Base-by-base conservation (phyloP, 139 green algal species). In the Coelastrella sp. region DNA sequence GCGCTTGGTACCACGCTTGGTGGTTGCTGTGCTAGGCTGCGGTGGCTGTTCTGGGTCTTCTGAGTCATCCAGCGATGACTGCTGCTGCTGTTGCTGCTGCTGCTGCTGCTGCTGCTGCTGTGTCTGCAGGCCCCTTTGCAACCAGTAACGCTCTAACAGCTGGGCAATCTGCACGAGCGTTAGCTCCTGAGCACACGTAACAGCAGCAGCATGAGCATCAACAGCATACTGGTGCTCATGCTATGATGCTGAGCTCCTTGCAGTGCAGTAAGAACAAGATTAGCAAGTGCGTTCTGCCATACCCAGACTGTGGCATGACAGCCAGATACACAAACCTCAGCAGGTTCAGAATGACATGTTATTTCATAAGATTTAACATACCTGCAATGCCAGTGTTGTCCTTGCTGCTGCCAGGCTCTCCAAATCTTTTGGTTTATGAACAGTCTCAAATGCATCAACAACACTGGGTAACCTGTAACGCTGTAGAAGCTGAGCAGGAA, bases 161-260 rank as follows among this genome's bases (percentile, higher is more conserved):
- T 96, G 78, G 7, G 86, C 87, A 25, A 98, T 84, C 90, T 98
- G 96, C 25, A 96, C 83, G 37, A 94, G 86, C 51, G 97, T 86
- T 71, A 98, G 90, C 85, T 98, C 96, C 79, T 98, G 79, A 34
- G 90, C 21, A 40, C 2, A 2, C 1, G 21, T 23, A 69, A 5
- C 23, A 68, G 2, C 23, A 45, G 48, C 43, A 81, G 40, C n/a
- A n/a, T n/a, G 7, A 51, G 32, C 35, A 80, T 32, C 6, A 5
- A 64, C 45, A 63, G 43, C 69, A 79, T 5, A 7, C 69, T 59
- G 9, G 5, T 25, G 21, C 6, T 25, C 48, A 35, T 25, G 35
- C 45, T 21, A 21, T 11, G 45, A 53, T 53, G 8, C 45, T 53
- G 8, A 53, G 8, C 45, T 21, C 8, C 8, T 8, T 8, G 45